Conservation (phyloP, 1,139 yeast genomes). For the Kodamaea sp. region DNA sequence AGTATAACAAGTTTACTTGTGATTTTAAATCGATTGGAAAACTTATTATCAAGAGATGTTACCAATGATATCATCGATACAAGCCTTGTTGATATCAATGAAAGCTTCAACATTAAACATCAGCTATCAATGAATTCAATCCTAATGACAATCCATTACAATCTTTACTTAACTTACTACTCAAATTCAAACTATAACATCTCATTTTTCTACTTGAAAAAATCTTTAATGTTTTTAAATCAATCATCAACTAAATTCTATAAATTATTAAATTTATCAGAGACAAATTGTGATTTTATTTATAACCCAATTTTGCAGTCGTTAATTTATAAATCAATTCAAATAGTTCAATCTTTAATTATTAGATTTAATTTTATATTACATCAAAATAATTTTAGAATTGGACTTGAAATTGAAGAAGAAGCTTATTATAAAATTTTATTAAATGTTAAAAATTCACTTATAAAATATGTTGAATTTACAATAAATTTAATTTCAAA, state of each 20-base stretch:
- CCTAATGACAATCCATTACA: slow-evolving; percentile 32
- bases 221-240: slow-evolving; percentile 24
- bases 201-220: slow-evolving; percentile 33
- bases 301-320: slow-evolving; percentile 40
- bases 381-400: slow-evolving; percentile 9
- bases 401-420: slow-evolving; percentile 9
- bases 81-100: slow-evolving; percentile 15
- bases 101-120: slow-evolving; percentile 26
- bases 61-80: slow-evolving; percentile 9
- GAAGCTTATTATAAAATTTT: slow-evolving; percentile 7
- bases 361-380: slow-evolving; percentile 19
- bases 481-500: slow-evolving; percentile 7
- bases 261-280: slow-evolving; percentile 29
- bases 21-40: slow-evolving; percentile 8
- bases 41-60: slow-evolving; percentile 2
- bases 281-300: slow-evolving; percentile 35
- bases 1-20: slow-evolving; percentile 4
- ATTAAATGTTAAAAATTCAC: slow-evolving; percentile 4
- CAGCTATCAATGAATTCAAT: slow-evolving; percentile 30
- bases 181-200: slow-evolving; percentile 18
- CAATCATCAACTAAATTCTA: slow-evolving; percentile 39
- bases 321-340: slow-evolving; percentile 35
- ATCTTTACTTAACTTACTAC: slow-evolving; percentile 34
- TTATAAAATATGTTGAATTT: slow-evolving; percentile 5
- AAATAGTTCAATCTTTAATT: slow-evolving; percentile 29